These are phyloP conservation scores for Breynia disticha DNA, from an alignment of 441 rosid species.

Conservation along the genomic window DNA sequence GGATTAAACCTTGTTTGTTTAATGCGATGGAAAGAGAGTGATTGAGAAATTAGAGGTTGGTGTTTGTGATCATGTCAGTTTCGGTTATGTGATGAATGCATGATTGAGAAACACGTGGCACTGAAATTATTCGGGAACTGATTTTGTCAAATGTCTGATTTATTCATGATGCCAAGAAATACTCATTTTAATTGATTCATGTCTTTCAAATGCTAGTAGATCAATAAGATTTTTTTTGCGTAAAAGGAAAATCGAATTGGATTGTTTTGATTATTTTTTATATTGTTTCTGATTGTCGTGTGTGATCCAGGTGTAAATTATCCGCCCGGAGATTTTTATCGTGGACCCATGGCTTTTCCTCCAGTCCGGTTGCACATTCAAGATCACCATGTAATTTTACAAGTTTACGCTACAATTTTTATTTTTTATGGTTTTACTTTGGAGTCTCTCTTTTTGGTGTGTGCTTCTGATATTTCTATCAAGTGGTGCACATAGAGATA, in stretches of 20 bases:
- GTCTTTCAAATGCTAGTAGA: background rate
- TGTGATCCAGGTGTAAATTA: constrained; percentile 18
- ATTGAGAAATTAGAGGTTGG: too few species aligned
- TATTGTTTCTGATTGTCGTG: background rate
- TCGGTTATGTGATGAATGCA: too few species aligned
- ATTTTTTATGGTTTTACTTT: constrained; percentile 1
- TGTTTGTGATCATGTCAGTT: too few species aligned
- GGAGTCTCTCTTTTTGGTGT: background rate
- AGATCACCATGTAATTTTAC: constrained; percentile 58
- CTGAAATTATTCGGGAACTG: too few species aligned
- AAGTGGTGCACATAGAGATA: background rate
- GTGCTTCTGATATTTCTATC: constrained; percentile 1
- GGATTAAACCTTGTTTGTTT: background rate
- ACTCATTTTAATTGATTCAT: too few species aligned
- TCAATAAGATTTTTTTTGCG: background rate
- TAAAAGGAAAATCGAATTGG: background rate
- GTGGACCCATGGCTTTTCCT: constrained; percentile 35
- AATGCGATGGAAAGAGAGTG: too few species aligned
- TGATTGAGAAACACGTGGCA: too few species aligned
- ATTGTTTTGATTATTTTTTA: constrained; percentile 4
- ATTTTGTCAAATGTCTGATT: too few species aligned
- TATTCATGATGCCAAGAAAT: too few species aligned
- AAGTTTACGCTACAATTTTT: background rate
- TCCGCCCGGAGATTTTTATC: constrained; percentile 22
- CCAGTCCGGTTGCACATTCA: constrained; percentile 54